Evolutionary conservation across 2,329 filamentous ascomycete genomes (phyloP).

Genomic region (Scedosporium apiospermum): DNA sequence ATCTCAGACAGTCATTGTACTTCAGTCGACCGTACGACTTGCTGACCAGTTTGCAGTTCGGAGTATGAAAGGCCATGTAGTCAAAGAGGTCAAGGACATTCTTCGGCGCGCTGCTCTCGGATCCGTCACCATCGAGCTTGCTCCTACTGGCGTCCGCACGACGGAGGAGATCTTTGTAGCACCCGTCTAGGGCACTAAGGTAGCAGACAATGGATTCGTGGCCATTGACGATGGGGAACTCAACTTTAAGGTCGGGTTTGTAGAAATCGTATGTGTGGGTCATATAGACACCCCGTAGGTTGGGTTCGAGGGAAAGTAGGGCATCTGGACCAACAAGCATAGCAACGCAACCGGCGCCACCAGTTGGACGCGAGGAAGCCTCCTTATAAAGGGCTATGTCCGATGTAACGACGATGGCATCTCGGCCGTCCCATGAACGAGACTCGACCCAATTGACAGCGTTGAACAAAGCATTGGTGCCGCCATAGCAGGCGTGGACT

Average conservation of each 20-base stretch:
- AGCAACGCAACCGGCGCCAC: conserved; percentile 70
- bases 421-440: conserved; percentile 75
- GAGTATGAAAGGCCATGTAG: conserved; percentile 74
- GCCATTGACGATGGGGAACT: conserved; percentile 78
- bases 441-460: conserved; percentile 79
- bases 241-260: conserved; percentile 80
- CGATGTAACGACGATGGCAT: conserved; percentile 70
- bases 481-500: conserved; percentile 78
- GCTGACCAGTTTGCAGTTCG: conserved; percentile 78
- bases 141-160: conserved; percentile 66
- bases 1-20: conserved; percentile 74
- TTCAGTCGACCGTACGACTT: conserved; percentile 78
- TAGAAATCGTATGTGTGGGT: conserved; percentile 83
- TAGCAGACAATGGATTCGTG: conserved; percentile 79
- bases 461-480: conserved; percentile 79
- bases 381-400: conserved; percentile 83
- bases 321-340: conserved; percentile 72
- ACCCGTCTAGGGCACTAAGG: conserved; percentile 67
- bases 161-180: conserved; percentile 72
- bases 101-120: conserved; percentile 31
- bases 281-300: conserved; percentile 72
- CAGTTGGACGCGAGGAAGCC: conserved; percentile 71
- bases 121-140: conserved; percentile 38
- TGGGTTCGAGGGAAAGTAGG: conserved; percentile 66
- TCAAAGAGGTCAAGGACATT: conserved; percentile 71